A percentile compares a stretch with the other conserved stretches of the same genome.
phyloP scores from a whole-genome alignment of 2,329 filamentous ascomycete species.

The Madurella fahalii region DNA sequence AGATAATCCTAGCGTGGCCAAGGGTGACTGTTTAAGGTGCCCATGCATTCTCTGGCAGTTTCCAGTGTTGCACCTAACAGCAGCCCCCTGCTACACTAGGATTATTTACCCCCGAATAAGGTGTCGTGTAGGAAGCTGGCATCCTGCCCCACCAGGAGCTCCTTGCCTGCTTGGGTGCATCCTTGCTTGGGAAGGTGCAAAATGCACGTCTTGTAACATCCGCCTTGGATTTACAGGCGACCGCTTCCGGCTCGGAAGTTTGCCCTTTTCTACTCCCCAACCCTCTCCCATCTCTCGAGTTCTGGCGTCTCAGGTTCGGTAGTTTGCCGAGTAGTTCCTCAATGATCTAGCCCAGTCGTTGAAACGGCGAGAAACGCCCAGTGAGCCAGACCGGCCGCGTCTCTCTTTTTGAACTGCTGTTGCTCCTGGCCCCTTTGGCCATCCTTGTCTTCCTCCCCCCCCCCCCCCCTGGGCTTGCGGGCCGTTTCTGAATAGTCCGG shows the following conservation, averaged over 20 bases:
- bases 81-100: no score
- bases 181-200: constrained; percentile 6
- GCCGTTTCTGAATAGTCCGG: constrained; percentile 10
- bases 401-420: constrained; percentile 1
- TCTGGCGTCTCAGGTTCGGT: constrained; percentile 19
- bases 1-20: no score
- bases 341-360: constrained; percentile 4
- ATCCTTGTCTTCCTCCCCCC: background rate
- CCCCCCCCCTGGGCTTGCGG: background rate
- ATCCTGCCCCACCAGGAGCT: constrained; percentile 5
- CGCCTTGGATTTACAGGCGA: constrained; percentile 7
- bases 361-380: constrained; percentile 17
- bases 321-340: background rate
- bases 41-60: no score
- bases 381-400: constrained; percentile 15
- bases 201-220: constrained; percentile 10
- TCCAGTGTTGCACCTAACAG: no score
- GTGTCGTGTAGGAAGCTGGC: background rate
- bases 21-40: no score
- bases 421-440: background rate
- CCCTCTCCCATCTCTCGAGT: constrained; percentile 3
- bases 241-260: constrained; percentile 13
- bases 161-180: constrained; percentile 4
- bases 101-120: no score
- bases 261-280: constrained; percentile 8